Conservation (phyloP, 352 stramenopile species). For the Globisporangium ultimum region DNA sequence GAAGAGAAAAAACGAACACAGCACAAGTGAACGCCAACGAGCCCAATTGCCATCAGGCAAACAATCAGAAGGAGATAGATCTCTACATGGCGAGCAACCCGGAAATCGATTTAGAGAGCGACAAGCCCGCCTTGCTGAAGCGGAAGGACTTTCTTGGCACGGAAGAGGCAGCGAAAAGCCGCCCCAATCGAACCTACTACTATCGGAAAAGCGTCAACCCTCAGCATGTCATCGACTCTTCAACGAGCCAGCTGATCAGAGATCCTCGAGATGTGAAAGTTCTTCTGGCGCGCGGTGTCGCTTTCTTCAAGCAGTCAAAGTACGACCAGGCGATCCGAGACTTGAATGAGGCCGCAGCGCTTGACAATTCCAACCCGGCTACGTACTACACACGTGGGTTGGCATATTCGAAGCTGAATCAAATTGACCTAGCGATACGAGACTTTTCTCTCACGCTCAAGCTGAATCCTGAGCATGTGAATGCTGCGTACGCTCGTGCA, state of each 20-base stretch:
- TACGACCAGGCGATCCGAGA: constrained; percentile 58
- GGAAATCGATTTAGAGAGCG: constrained; percentile 30
- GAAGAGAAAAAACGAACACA: too few relatives aligned
- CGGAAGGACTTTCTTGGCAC: constrained; percentile 72
- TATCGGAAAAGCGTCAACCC: constrained; percentile 71
- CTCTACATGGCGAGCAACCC: constrained; percentile 31
- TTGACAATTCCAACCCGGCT: constrained; percentile 39
- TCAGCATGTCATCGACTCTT: constrained; percentile 67
- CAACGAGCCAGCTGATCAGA: constrained; percentile 61
- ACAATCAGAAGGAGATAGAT: too few relatives aligned
- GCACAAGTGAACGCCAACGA: too few relatives aligned
- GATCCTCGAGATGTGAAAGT: constrained; percentile 62
- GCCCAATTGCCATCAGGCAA: too few relatives aligned
- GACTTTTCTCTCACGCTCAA: constrained; percentile 76
- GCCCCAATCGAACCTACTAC: constrained; percentile 77
- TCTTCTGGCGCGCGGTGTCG: constrained; percentile 65
- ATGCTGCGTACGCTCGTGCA: constrained; percentile 80
- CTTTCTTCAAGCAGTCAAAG: constrained; percentile 75
- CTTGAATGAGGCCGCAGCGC: constrained; percentile 37
- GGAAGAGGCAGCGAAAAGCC: constrained; percentile 57
- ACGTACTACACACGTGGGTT: constrained; percentile 78
- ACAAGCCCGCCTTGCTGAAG: constrained; percentile 50
- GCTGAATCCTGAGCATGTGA: constrained; percentile 85
- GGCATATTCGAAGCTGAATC: constrained; percentile 60
- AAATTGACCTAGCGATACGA: constrained; percentile 70